phyloP scores from a whole-genome alignment of 129 eudicot genomes.

The Calendula officinalis region DNA sequence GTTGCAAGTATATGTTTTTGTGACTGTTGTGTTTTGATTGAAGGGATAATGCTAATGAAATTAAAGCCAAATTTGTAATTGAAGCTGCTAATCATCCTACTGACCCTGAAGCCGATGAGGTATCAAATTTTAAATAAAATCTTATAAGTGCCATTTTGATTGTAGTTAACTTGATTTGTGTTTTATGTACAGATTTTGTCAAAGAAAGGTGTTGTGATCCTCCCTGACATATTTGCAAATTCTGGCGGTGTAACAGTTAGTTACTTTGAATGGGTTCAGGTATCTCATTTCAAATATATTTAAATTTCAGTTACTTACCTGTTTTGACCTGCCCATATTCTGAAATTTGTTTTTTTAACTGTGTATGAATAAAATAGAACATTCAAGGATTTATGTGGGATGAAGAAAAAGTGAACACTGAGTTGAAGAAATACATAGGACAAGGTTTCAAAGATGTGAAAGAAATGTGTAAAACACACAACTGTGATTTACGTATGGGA shows the following conservation, averaged over 20 bases:
- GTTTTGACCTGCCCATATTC: neutral
- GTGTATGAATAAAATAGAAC: slow-evolving; percentile 55
- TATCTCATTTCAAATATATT: too few species aligned
- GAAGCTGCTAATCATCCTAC: slow-evolving; percentile 99
- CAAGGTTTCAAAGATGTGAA: slow-evolving; percentile 71
- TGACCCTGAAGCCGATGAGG: slow-evolving; percentile 98
- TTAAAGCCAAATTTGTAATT: slow-evolving; percentile 77
- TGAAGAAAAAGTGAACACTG: slow-evolving; percentile 71
- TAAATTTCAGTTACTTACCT: too few species aligned
- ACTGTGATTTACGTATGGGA: slow-evolving; percentile 94
- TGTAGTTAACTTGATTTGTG: neutral
- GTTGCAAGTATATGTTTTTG: neutral
- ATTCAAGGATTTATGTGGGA: slow-evolving; percentile 99
- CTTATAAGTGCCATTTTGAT: too few species aligned
- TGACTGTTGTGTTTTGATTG: neutral
- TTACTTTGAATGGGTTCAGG: slow-evolving; percentile 99
- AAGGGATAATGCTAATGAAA: slow-evolving; percentile 83
- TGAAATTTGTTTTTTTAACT: neutral
- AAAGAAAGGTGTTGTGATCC: slow-evolving; percentile 86
- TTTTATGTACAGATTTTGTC: slow-evolving; percentile 47
- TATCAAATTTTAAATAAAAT: slow-evolving; percentile 27
- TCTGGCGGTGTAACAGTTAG: slow-evolving; percentile 97
- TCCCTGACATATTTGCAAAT: slow-evolving; percentile 89
- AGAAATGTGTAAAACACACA: slow-evolving; percentile 86
- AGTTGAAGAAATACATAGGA: slow-evolving; percentile 76